A percentile compares a stretch with the other conserved stretches of the same genome.
Conservation (phyloP, 2,329 filamentous ascomycete genomes). For the Penicillium sp. region DNA sequence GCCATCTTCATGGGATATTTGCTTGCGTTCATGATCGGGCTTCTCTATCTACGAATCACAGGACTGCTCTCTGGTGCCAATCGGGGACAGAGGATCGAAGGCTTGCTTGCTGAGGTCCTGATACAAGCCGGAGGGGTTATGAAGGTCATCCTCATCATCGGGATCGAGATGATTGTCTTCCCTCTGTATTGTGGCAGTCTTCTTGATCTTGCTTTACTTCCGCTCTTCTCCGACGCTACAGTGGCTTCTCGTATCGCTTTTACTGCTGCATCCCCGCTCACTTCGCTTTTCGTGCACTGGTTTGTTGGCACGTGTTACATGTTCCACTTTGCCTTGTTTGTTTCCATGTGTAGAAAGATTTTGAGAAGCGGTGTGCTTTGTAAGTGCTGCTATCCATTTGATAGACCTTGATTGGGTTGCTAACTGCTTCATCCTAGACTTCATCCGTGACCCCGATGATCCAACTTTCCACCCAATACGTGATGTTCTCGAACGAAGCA, state of each 20-base stretch:
- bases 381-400: slow-evolving; percentile 47
- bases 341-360: slow-evolving; percentile 98
- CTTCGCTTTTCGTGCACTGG: slow-evolving; percentile 96
- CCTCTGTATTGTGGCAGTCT: slow-evolving; percentile 92
- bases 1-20: slow-evolving; percentile 80
- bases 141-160: slow-evolving; percentile 97
- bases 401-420: background rate
- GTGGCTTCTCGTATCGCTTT: slow-evolving; percentile 75
- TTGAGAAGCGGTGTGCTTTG: slow-evolving; percentile 91
- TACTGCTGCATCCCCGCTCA: slow-evolving; percentile 74
- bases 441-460: slow-evolving; percentile 96
- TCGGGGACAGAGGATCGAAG: slow-evolving; percentile 62
- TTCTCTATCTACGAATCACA: slow-evolving; percentile 74
- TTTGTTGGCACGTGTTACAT: slow-evolving; percentile 98
- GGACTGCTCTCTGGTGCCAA: slow-evolving; percentile 63
- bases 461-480: slow-evolving; percentile 97
- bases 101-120: slow-evolving; percentile 71
- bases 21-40: slow-evolving; percentile 70
- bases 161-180: slow-evolving; percentile 98
- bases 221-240: slow-evolving; percentile 80
- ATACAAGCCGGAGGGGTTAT: slow-evolving; percentile 94
- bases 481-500: slow-evolving; percentile 89
- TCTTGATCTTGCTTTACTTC: slow-evolving; percentile 82
- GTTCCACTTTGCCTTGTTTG: slow-evolving; percentile 98
- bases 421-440: slow-evolving; percentile 56